phyloP scores from a whole-genome alignment of 1,284 basidiomycete genomes.

The Cutaneotrichosporon sp. region DNA sequence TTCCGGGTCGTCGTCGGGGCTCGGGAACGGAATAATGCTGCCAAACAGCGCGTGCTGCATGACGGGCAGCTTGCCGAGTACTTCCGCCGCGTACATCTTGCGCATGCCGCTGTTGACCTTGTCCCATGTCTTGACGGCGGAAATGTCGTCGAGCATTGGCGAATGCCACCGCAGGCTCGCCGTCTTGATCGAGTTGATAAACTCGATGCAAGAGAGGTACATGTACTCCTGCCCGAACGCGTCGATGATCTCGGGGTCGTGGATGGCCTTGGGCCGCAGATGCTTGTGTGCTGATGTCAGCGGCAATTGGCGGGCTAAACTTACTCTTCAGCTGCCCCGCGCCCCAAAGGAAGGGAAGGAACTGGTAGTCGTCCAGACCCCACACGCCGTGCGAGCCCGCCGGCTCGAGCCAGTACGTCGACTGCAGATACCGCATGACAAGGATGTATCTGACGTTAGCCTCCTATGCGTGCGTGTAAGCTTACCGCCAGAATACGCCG shows the following conservation, averaged over 20 bases:
- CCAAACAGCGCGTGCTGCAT: slow-evolving; percentile 97
- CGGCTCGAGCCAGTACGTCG: slow-evolving; percentile 95
- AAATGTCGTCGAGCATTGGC: slow-evolving; percentile 98
- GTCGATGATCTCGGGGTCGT: slow-evolving; percentile 84
- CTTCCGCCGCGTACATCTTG: slow-evolving; percentile 97
- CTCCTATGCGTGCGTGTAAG: background rate
- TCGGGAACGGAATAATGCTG: slow-evolving; percentile 63
- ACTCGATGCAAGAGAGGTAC: slow-evolving; percentile 92
- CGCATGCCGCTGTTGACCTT: slow-evolving; percentile 97
- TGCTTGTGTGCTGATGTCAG: slow-evolving; percentile 69
- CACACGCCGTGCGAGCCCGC: slow-evolving; percentile 97
- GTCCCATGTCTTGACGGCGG: slow-evolving; percentile 92
- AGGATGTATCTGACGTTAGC: slow-evolving; percentile 64
- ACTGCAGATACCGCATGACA: slow-evolving; percentile 85
- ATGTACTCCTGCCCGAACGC: slow-evolving; percentile 91
- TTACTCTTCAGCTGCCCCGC: slow-evolving; percentile 64
- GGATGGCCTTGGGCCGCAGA: slow-evolving; percentile 87
- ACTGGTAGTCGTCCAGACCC: slow-evolving; percentile 98
- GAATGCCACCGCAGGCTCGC: slow-evolving; percentile 96
- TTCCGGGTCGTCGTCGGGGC: slow-evolving; percentile 46
- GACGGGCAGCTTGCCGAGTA: slow-evolving; percentile 90
- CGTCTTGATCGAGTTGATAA: slow-evolving; percentile 97
- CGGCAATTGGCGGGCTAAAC: slow-evolving; percentile 13
- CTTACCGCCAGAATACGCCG: slow-evolving; percentile 81
- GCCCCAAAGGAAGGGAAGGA: slow-evolving; percentile 89